Percentiles rank a stretch among this genome's conserved stretches.
Conservation (phyloP, 1,284 basidiomycete species). For the Pseudozyma thailandica region DNA sequence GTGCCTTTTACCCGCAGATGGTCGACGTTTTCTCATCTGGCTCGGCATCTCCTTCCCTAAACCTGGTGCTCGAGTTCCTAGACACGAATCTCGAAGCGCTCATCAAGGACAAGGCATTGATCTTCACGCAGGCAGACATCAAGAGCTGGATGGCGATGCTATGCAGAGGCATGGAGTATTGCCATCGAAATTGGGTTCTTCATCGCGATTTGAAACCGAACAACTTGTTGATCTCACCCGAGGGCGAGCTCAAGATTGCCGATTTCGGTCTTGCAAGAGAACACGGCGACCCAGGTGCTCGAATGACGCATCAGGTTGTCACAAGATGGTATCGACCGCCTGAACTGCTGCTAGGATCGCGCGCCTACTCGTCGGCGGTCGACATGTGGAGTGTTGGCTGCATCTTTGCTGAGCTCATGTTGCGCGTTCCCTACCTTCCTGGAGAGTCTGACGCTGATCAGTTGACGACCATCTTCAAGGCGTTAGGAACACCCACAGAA, state of each 20-base stretch:
- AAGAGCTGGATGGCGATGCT: constrained; percentile 99
- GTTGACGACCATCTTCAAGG: constrained; percentile 90
- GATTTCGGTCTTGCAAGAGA: constrained; percentile 99
- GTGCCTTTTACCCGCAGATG: constrained; percentile 73
- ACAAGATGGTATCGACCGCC: constrained; percentile 98
- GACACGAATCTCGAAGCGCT: constrained; percentile 97
- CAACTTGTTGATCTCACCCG: constrained; percentile 91
- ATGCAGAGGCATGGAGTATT: constrained; percentile 93
- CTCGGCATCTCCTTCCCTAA: constrained; percentile 78
- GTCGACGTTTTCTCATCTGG: constrained; percentile 97
- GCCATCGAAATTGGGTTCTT: constrained; percentile 90
- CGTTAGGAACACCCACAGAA: constrained; percentile 93
- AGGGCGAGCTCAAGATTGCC: constrained; percentile 94
- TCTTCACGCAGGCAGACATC: constrained; percentile 94
- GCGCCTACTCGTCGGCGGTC: constrained; percentile 86
- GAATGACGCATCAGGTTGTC: constrained; percentile 98
- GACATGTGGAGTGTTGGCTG: constrained; percentile 96
- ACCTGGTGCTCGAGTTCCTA: constrained; percentile 95
- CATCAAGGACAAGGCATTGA: constrained; percentile 89
- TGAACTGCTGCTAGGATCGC: constrained; percentile 86
- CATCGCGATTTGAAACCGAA: constrained; percentile 99
- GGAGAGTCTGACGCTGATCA: constrained; percentile 97
- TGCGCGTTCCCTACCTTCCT: constrained; percentile 90
- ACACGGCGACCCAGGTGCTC: constrained; percentile 88
- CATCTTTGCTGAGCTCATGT: constrained; percentile 94